These are phyloP conservation scores for Tricholoma furcatifolium DNA, from an alignment of 768 basidiomycete species.

Conservation along the genomic window DNA sequence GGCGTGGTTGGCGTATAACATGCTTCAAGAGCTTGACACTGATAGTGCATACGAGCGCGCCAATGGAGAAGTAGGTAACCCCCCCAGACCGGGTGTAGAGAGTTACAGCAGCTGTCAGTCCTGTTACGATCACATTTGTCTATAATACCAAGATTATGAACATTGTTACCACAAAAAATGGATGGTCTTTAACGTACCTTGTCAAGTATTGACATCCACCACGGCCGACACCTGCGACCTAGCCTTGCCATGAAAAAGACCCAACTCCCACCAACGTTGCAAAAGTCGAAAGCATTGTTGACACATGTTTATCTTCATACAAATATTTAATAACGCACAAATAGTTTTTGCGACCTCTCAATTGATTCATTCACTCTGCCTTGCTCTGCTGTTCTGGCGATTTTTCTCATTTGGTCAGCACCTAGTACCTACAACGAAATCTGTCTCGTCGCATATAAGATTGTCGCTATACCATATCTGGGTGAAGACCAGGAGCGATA, in stretches of 20 bases:
- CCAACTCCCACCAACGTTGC: no score
- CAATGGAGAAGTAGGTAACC: conserved; percentile 56
- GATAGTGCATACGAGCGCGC: conserved; percentile 53
- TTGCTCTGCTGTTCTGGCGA: no score
- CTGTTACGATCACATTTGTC: conserved; percentile 60
- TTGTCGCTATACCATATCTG: no score
- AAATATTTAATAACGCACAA: no score
- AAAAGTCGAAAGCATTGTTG: no score
- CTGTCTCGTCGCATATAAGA: no score
- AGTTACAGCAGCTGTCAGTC: conserved; percentile 45
- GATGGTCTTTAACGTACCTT: conserved; percentile 25
- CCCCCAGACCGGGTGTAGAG: conserved; percentile 65
- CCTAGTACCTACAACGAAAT: no score
- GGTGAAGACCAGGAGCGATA: no score
- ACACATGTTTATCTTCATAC: no score
- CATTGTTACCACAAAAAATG: not conserved
- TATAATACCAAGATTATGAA: conserved; percentile 23
- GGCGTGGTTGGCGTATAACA: conserved; percentile 65
- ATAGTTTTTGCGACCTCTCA: no score
- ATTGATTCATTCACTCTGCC: no score
- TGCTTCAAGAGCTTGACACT: conserved; percentile 63
- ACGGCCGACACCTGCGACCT: conserved; percentile 15
- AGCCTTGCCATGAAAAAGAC: not conserved
- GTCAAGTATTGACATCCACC: conserved; percentile 38
- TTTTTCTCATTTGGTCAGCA: no score